phyloP scores from a whole-genome alignment of 306 rosid species.

The cucumber (Cucumis sativus) region DNA sequence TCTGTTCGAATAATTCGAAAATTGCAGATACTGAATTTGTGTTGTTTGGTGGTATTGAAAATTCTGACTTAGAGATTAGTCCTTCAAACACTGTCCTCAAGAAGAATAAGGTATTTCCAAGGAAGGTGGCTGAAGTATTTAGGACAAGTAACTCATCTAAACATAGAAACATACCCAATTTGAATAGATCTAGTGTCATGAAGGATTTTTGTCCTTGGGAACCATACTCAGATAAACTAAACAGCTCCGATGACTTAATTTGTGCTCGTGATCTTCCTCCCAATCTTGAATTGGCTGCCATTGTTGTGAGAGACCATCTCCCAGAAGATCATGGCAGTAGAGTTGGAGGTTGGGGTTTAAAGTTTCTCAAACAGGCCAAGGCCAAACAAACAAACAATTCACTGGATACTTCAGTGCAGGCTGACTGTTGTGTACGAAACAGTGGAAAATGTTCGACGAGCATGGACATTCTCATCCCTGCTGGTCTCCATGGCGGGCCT shows the following conservation, averaged over 20 bases:
- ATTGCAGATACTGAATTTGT: conserved; percentile 61
- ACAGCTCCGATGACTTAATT: conserved; percentile 14
- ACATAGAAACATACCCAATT: conserved; percentile 38
- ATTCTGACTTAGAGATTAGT: conserved; percentile 28
- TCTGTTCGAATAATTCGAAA: conserved; percentile 40
- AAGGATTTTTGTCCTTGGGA: conserved; percentile 40
- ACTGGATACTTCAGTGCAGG: conserved; percentile 11
- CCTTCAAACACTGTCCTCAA: conserved; percentile 29
- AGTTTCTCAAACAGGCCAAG: conserved; percentile 62
- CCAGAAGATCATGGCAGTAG: conserved; percentile 23
- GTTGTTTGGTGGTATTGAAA: conserved; percentile 40
- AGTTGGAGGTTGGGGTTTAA: conserved; percentile 93
- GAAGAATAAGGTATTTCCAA: conserved; percentile 59
- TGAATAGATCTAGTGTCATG: conserved; percentile 19
- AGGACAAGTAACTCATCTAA: conserved; percentile 41
- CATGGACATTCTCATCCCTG: conserved; percentile 63
- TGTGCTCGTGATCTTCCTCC: conserved; percentile 33
- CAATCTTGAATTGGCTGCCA: conserved; percentile 76
- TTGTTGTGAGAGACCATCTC: conserved; percentile 60
- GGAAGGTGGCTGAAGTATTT: conserved; percentile 52
- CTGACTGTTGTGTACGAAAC: conserved; percentile 30
- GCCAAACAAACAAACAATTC: conserved; percentile 21
- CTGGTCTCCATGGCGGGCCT: conserved; percentile 87
- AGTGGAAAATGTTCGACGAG: conserved; percentile 47
- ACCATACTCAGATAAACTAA: conserved; percentile 14